Percentiles rank a stretch among this genome's conserved stretches.
These are phyloP conservation scores for Larix sibirica DNA, from an alignment of 83 land plant species.

Conservation along the genomic window DNA sequence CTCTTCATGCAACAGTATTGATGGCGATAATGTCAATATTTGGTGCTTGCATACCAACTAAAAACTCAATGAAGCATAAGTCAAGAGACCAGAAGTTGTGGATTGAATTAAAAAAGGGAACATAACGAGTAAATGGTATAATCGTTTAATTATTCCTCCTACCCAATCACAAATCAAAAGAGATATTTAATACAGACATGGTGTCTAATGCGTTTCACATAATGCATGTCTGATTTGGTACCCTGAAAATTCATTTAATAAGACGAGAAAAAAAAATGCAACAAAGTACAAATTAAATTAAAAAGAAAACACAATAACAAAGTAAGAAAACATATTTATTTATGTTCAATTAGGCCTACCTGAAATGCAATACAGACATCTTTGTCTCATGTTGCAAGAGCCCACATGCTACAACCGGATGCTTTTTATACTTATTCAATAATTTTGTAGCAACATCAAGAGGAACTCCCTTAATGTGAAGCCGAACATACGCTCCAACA, in stretches of 20 bases:
- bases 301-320: not conserved
- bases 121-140: too few relatives aligned
- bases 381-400: slow-evolving; percentile 95
- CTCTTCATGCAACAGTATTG: too few relatives aligned
- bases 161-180: too few relatives aligned
- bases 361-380: slow-evolving; percentile 98
- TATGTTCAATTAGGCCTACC: slow-evolving; percentile 43
- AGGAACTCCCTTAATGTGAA: slow-evolving; percentile 77
- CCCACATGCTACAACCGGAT: slow-evolving; percentile 77
- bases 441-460: slow-evolving; percentile 48
- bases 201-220: not conserved
- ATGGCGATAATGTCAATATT: too few relatives aligned
- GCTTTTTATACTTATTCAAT: slow-evolving; percentile 25
- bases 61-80: too few relatives aligned
- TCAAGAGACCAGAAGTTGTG: too few relatives aligned
- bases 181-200: not conserved
- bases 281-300: not conserved
- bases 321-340: not conserved
- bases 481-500: slow-evolving; percentile 63
- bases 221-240: not conserved
- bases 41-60: too few relatives aligned
- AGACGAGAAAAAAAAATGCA: not conserved
- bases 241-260: not conserved
- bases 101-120: too few relatives aligned
- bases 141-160: too few relatives aligned